Evolutionary conservation across 257 asterid species (phyloP), one percentile per base, ranked within the genome.

Genomic region (Petunia axillaris): DNA sequence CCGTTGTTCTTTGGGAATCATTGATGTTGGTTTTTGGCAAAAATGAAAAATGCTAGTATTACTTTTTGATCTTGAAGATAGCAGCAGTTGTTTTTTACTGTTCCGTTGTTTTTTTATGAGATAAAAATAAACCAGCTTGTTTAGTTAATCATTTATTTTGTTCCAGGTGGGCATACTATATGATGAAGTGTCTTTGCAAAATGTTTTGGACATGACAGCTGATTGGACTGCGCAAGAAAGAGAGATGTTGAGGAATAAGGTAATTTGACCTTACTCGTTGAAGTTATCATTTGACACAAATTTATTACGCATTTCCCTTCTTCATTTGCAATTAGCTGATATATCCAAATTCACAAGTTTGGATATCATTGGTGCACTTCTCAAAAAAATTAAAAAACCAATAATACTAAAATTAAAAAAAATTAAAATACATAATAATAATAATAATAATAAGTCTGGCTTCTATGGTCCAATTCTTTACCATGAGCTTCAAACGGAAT

Each of bases 171-270:
- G 99, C 41, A 43, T 96, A 84, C 88, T 96, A 75, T 96, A 96
- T 57, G 99, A 96, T 80, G 98, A 96, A 55, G 82, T 80, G 65
- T 88, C 98, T 81, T 86, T 94, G 63, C 98, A 96, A 91, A 86
- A 81, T 75, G 91, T 91, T 84, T 87, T 96, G 86, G 98, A 96
- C 86, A 80, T 96, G 87, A 90, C 91, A 15, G 91, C 94, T 53
- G 99, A 96, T 87, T 96, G 99, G 99, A 94, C 98, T 37, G 76
- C 75, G 5, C 90, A 81, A 85, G 99, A 95, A 89, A 88, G 97
- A 75, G 88, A 85, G 79, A 95, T 95, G 99, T 89, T 93, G 62
- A 90, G 99, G 87, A 89, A 90, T 88, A 92, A 93, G 98, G 98
- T 94, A 86, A 79, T 54, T 36, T 44, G 1, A 76, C 44, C 77